phyloP scores from a whole-genome alignment of 169 alveolate species.

The Cryptosporidium parvum region DNA sequence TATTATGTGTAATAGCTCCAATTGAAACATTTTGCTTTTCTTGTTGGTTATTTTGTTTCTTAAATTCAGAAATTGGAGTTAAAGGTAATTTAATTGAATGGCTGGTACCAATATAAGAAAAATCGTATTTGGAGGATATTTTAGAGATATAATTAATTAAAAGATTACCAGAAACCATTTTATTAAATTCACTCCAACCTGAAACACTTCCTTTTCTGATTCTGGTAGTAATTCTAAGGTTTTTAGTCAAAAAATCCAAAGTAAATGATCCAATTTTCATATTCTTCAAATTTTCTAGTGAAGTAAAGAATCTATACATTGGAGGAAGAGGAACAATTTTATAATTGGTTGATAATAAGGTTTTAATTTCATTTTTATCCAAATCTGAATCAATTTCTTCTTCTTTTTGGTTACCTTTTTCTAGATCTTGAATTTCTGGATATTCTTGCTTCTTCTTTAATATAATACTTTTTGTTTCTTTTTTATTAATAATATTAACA shows the following conservation, averaged over 20 bases:
- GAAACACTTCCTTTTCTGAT: background rate
- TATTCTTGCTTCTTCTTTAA: background rate
- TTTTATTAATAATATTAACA: background rate
- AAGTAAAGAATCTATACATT: constrained; percentile 51
- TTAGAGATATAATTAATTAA: constrained; percentile 47
- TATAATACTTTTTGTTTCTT: background rate
- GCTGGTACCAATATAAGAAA: constrained; percentile 20
- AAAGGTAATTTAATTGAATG: constrained; percentile 56
- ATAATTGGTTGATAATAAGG: background rate
- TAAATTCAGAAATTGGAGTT: constrained; percentile 20
- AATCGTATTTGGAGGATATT: constrained; percentile 60
- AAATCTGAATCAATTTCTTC: background rate
- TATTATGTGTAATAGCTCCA: constrained; percentile 49
- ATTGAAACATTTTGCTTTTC: constrained; percentile 22
- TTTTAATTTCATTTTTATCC: background rate
- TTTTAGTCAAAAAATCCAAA: constrained; percentile 16
- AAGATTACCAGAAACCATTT: constrained; percentile 15
- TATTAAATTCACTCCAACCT: constrained; percentile 5
- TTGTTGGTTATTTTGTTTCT: background rate
- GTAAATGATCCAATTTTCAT: constrained; percentile 47
- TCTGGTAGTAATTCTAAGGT: constrained; percentile 5
- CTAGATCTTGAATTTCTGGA: background rate
- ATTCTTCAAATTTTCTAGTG: constrained; percentile 39
- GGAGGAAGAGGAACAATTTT: constrained; percentile 61
- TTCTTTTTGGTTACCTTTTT: background rate